phyloP scores from a whole-genome alignment of 1,284 basidiomycete genomes.

The Tetrapyrgos nigripes region DNA sequence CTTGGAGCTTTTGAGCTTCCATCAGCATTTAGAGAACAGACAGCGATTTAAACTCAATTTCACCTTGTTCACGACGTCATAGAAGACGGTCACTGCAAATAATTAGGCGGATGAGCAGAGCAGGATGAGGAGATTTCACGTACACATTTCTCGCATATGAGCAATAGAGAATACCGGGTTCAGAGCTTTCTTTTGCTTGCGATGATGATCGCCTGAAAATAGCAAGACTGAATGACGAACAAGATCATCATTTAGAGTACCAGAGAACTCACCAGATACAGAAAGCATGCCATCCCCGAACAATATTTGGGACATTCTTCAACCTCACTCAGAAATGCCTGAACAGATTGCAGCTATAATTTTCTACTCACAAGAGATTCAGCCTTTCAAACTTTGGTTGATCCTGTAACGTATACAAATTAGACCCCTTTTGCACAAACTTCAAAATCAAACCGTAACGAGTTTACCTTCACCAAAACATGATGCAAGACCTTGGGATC shows the following conservation, averaged over 20 bases:
- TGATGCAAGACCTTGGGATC: slow-evolving; percentile 40
- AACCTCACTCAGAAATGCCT: background rate
- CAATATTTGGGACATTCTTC: background rate
- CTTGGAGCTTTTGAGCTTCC: background rate
- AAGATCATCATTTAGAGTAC: too few relatives aligned
- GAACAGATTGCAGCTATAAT: background rate
- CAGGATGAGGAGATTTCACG: background rate
- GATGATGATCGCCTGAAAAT: background rate
- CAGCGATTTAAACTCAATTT: background rate
- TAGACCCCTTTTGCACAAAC: background rate
- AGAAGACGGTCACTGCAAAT: slow-evolving; percentile 8
- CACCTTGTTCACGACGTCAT: slow-evolving; percentile 8
- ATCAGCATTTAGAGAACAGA: background rate
- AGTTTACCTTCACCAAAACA: background rate
- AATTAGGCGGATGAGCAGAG: background rate
- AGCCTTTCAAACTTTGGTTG: background rate
- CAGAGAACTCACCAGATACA: background rate
- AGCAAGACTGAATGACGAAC: background rate
- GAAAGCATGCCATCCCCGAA: background rate
- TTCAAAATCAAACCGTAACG: background rate
- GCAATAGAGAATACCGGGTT: slow-evolving; percentile 17
- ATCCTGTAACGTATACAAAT: background rate
- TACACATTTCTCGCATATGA: slow-evolving; percentile 17
- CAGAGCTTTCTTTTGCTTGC: slow-evolving; percentile 16
- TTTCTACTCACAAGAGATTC: background rate